Base-by-base conservation (phyloP, 345 rosid species). In the Salix dunnii region DNA sequence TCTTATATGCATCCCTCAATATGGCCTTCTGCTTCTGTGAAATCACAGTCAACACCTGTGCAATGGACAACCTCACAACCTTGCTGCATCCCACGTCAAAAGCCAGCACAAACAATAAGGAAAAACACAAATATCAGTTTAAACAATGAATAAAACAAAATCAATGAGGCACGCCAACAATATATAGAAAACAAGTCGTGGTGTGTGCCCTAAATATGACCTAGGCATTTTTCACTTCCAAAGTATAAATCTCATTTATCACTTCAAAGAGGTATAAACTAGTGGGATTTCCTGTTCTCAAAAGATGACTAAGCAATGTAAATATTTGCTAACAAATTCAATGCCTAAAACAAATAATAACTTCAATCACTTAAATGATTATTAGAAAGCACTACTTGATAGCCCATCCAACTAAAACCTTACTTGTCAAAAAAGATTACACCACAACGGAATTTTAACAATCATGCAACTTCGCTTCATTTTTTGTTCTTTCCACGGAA, bases 41-140 rank as follows among this genome's bases (percentile, higher is more conserved):
- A 73, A 88, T 88, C 67, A 94, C 97, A 1, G 98, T 94, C 94
- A 94, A 80, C 1, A 94, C 97, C 78, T 92, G 97, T 3, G 97
- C 97, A 30, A 94, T 92, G 3, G 94, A 90, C 90, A 89, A 77
- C 88, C 97, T 89, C 86, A 94, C 98, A 71, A 94, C 97, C 97
- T 92, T 92, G 68, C 98, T 94, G 91, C 79, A 82, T 9, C 23
- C 73, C 21, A 48, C 10, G 31, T 18, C 10, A 31, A 53, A 18
- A 64, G 16, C 43, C n/a, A 77, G 31, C 13, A 35, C 10, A 25
- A 66, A 68, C 27, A 21, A 18, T 17, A 51, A 42, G 33, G 17
- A 5, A 0, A 33, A 11, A n/a, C 17, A 27, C 2, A 46, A 28
- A 20, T 3, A 7, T 11, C 5, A 31, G 43, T 4, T 1, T 36